Evolutionary conservation across 2,329 filamentous ascomycete genomes (phyloP), one percentile per base, ranked within the genome.

Genomic region (Trichoderma sp.): DNA sequence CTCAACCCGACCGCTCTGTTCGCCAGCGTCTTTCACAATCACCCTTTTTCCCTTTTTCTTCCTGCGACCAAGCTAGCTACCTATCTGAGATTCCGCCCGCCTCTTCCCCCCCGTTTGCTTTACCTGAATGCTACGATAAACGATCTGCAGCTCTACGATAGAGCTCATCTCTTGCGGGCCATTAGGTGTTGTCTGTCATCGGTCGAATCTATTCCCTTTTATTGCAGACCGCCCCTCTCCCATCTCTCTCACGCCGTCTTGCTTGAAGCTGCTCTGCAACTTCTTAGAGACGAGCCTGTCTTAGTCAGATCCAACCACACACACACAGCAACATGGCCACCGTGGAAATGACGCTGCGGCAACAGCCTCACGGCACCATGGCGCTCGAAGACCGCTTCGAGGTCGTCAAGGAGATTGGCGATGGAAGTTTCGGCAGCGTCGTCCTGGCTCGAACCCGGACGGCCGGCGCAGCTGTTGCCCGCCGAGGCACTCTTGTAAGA

Each of bases 341-440:
- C 77, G 89, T 90, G 79, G 93, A 95, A 77, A 83, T 89, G 76
- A 86, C 90, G 80, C 88, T 90, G 75, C 88, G 91, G 78, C 88
- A 88, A 79, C 87, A 88, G 74, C 83, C 86, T 63, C 83, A 86
- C 68, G 83, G 84, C 79, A 76, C 85, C 81, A 76, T 90, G 81
- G 87, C 89, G 66, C 88, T 99, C 66, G 94, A 97, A 79, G 96
- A 99, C 78, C 90, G 94, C 74, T 99, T 97, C 79, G 95, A 99
- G 81, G 90, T 99, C 67, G 84, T 99, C 78, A 99, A 98, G 82
- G 96, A 99, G 77, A 96, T 99, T 79, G 96, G 96, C 60, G 96
- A 99, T 88, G 96, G 96, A 74, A 98, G 96, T 83, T 99, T 99
- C 79, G 96, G 96, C 70, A 98, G 94, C 78, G 96, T 99, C 72